Evolutionary conservation across 208 protist species (phyloP), one percentile per base, ranked within the genome.

Genomic region (Herpetomonas tarakana): DNA sequence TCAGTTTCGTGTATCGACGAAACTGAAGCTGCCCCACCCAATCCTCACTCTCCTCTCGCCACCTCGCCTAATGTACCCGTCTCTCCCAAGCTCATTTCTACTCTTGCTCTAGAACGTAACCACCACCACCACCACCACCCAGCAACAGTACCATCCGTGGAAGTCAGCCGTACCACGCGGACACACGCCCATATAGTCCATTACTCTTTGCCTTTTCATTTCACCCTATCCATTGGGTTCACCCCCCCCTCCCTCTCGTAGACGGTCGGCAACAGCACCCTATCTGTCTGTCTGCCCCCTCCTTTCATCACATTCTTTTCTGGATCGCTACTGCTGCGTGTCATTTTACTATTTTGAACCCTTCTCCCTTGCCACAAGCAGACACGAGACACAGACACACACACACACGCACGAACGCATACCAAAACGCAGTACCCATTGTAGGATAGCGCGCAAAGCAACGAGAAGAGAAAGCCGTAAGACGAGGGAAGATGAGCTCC

Each of bases 31-130:
- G n/a, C n/a, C n/a, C n/a, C n/a, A n/a, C n/a, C n/a, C n/a, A n/a
- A n/a, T n/a, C n/a, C n/a, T n/a, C n/a, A n/a, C n/a, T n/a, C n/a
- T n/a, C n/a, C n/a, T n/a, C n/a, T n/a, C n/a, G n/a, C n/a, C n/a
- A n/a, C n/a, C n/a, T n/a, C n/a, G n/a, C n/a, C n/a, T n/a, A n/a
- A n/a, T n/a, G n/a, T n/a, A n/a, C n/a, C n/a, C n/a, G n/a, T n/a
- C n/a, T n/a, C n/a, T n/a, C n/a, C n/a, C n/a, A n/a, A n/a, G n/a
- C 3, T 54, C 50, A 29, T 72, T 63, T 30, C 26, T 24, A 9
- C 24, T 50, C 28, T 44, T 47, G 30, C 2, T 55, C 24, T 21
- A 35, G 25, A 29, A 58, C 12, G 28, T 38, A 27, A 16, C n/a
- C n/a, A n/a, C n/a, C n/a, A n/a, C n/a, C n/a, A n/a, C n/a, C n/a